Base-by-base conservation (phyloP, 2,329 filamentous ascomycete species). In the Plenodomus tracheiphilus region DNA sequence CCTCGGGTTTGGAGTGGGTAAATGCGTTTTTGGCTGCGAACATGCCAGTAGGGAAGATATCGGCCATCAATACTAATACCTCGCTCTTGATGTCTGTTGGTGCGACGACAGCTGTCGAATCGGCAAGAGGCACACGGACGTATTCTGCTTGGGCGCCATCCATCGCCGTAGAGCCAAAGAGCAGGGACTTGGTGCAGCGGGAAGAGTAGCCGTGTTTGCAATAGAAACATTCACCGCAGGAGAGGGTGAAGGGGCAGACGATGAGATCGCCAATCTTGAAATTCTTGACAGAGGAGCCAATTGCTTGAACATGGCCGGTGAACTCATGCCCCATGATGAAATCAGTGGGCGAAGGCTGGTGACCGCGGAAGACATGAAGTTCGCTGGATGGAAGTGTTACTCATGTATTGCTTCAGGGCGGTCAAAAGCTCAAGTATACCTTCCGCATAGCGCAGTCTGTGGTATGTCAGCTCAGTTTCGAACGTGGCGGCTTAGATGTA, bases 291-390 rank as follows among this genome's bases (percentile, higher is more conserved):
- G 76, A 79, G 15, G 80, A 75, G 0, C 91, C 91, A 38, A 81
- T 76, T 54, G 88, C 83, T 28, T 85, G 80, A 9, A 96, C 83
- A 19, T 79, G 81, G 4, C 92, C 92, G 2, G 89, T 90, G 66
- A 96, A 95, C 67, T 96, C 92, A 69, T 96, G 92, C 49, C 91
- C 89, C 87, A 83, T 85, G 49, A 86, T 82, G 64, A 85, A 85
- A 28, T 78, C 82, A 0, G 87, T 83, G 1, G 73, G 78, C 6
- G 85, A 87, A 19, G 84, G 80, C 66, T 96, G 85, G 62, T 91
- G 86, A 30, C 92, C 92, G 39, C 91, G 87, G 75, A 86, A 96
- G 45, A 90, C 85, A 73, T 96, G 92, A 32, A 96, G 79, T 68
- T 96, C 91, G 65, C 88, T 92, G 56, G 35, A 30, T 21, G 15